Base-by-base conservation (phyloP, 352 stramenopile genomes). In the Phytophthora litchii region DNA sequence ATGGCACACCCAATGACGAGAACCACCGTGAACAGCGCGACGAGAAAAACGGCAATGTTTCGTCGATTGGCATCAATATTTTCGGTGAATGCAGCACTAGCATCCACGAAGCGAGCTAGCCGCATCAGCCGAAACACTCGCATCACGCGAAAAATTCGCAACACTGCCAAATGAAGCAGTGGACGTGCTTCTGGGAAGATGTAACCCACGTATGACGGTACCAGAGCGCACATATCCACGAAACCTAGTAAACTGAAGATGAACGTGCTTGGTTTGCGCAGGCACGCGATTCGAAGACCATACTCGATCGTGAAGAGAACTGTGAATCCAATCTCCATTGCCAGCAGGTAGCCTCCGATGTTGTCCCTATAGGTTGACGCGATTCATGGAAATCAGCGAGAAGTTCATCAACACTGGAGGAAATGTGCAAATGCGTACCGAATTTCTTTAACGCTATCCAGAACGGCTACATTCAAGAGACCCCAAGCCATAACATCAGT, bases 281-380 rank as follows among this genome's bases (percentile, higher is more conserved):
- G 54, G 46, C 85, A 94, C 3, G 74, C 37, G 14, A 94, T 57
- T 11, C 85, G 83, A 21, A 92, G 60, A 12, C 54, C 60, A 67
- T 92, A 94, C 65, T 94, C 85, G 51, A 92, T 70, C 4, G 83
- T 82, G 51, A 94, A 94, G n/a, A 91, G 53, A 46, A 91, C 42
- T 13, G 85, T 92, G 62, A 94, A 94, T 40, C 88, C 81, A 27
- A 90, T 71, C 51, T 94, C 86, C 6, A 90, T 69, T 20, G 66
- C 67, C 13, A 94, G 56, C 47, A 94, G 34, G 31, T 86, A 87
- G 52, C 85, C 60, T 1, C 84, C 81, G 48, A 90, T 72, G 16
- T 78, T 51, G 10, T 85, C 79, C 12, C 84, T 90, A 38, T 13
- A 11, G 17, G 21, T 31, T 6, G n/a, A n/a, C n/a, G n/a, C n/a